Percentiles rank a stretch among this genome's conserved stretches.
Evolutionary conservation across 345 rosid genomes (phyloP).

Genomic region (Trapa bicornis): DNA sequence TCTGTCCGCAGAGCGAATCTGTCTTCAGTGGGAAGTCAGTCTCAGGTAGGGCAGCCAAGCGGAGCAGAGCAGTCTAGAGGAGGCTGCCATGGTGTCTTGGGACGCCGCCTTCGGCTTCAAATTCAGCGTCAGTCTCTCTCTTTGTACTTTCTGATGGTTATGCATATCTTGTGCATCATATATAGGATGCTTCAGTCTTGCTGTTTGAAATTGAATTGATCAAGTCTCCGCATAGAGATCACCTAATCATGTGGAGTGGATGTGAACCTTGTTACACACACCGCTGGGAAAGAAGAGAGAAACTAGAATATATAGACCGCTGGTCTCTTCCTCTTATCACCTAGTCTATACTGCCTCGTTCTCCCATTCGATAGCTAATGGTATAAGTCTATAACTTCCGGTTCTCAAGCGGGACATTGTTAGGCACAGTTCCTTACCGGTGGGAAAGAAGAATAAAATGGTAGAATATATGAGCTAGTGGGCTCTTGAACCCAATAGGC

Average conservation of each 20-base stretch:
- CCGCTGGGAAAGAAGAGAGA: neutral
- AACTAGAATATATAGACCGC: too few relatives aligned
- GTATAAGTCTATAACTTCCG: too few relatives aligned
- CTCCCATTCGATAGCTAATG: too few relatives aligned
- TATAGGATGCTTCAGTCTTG: neutral
- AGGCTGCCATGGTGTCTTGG: slow-evolving; percentile 26
- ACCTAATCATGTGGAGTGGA: neutral
- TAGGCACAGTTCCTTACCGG: too few relatives aligned
- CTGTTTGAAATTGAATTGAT: neutral
- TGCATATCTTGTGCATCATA: neutral
- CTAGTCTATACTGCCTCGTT: too few relatives aligned
- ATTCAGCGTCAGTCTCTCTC: slow-evolving; percentile 24
- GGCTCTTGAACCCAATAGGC: too few relatives aligned
- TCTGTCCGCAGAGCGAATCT: neutral
- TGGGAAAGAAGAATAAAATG: too few relatives aligned
- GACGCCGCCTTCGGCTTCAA: slow-evolving; percentile 27
- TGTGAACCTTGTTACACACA: too few relatives aligned
- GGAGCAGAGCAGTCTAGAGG: neutral
- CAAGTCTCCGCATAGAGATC: neutral
- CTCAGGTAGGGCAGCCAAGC: neutral
- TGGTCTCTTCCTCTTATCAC: too few relatives aligned
- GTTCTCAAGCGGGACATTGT: too few relatives aligned
- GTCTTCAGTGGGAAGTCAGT: neutral
- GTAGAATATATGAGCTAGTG: too few relatives aligned
- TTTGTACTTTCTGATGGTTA: neutral